Base-by-base conservation (phyloP, 106 monocot genomes). In the Allium sativum region DNA sequence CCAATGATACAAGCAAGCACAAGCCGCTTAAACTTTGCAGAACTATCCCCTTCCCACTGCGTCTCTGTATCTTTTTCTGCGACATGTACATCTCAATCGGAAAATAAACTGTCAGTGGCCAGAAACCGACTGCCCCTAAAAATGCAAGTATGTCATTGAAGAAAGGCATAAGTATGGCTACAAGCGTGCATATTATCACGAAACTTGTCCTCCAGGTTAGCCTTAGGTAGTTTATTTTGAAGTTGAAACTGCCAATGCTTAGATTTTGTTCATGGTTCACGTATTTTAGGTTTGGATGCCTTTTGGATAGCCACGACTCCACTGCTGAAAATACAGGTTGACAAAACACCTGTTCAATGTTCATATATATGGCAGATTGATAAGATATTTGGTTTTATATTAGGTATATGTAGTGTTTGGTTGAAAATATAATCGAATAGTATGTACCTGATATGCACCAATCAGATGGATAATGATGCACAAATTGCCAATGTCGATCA, bases 21-120 rank as follows among this genome's bases (percentile, higher is more conserved):
- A 83, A 42, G 22, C 67, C 44, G 71, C 87, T 87, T 21, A 87
- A 53, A 20, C 13, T 64, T 22, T 74, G 70, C 54, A 87, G 14
- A 13, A 62, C 9, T 20, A 77, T 68, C 77, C 79, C 77, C 54
- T 69, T 77, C 40, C 31, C 8, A 14, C 65, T 74, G 18, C 50
- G 62, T 65, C 42, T 66, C 16, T 20, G 1, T 3, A 87, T 64
- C 7, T 67, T 52, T 46, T 44, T 74, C 19, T 58, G 74, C 8
- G 61, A 12, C 4, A 87, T 77, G 74, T 77, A 87, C 87, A 87
- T 87, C 54, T 79, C 71, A 6, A 83, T 55, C 0, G 83, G 87
- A 40, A 82, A 82, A 46, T 79, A 79, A 15, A 87, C 81, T 0
- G 87, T 87, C 8, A 87, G 73, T 14, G 87, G 87, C 83, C 87